These are phyloP conservation scores for Syzygium aromaticum DNA, from an alignment of 345 rosid species.

Conservation along the genomic window DNA sequence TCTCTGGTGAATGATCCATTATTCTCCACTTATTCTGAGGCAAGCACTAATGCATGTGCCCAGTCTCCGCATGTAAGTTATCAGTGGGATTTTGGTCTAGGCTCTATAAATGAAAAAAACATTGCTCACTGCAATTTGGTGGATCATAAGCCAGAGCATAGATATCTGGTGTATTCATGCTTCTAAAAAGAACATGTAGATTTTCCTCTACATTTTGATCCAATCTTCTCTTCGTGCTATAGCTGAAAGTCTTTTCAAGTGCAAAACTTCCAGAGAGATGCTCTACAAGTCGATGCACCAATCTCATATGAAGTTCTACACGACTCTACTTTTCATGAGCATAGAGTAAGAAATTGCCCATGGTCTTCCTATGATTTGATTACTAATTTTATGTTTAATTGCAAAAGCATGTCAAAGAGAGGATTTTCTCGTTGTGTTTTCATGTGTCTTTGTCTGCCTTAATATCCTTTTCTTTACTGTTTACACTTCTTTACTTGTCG, in stretches of 20 bases:
- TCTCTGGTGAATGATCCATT: slow-evolving; percentile 21
- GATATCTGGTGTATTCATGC: slow-evolving; percentile 78
- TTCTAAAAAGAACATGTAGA: slow-evolving; percentile 45
- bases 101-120: slow-evolving; percentile 45
- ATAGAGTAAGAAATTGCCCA: slow-evolving; percentile 40
- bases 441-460: background rate
- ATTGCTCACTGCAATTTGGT: slow-evolving; percentile 63
- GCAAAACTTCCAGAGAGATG: slow-evolving; percentile 16
- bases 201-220: slow-evolving; percentile 49
- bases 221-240: slow-evolving; percentile 31
- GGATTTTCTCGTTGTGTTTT: background rate
- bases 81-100: slow-evolving; percentile 42
- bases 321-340: slow-evolving; percentile 58
- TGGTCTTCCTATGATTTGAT: background rate
- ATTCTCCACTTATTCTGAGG: slow-evolving; percentile 8
- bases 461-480: background rate
- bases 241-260: slow-evolving; percentile 12
- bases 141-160: slow-evolving; percentile 63
- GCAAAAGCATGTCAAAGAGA: background rate
- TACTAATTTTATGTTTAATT: background rate
- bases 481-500: background rate
- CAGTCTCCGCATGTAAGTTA: slow-evolving; percentile 20
- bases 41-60: slow-evolving; percentile 6
- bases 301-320: slow-evolving; percentile 56
- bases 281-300: slow-evolving; percentile 31